These are phyloP conservation scores for Arthroderma uncinatum DNA, from an alignment of 2,329 filamentous ascomycete genomes.

Conservation along the genomic window DNA sequence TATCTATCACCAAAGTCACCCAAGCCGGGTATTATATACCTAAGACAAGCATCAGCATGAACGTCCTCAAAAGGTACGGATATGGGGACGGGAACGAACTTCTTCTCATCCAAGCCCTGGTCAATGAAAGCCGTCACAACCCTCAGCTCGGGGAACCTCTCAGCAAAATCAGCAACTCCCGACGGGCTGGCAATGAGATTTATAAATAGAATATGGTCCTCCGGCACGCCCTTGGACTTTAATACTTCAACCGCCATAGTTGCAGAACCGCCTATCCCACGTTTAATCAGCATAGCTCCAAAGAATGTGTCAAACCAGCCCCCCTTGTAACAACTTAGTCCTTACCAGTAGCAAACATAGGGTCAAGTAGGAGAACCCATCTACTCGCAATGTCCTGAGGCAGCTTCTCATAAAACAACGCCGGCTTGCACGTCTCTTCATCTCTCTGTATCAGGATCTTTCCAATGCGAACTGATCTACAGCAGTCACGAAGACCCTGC, in stretches of 20 bases:
- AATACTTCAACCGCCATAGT: conserved; percentile 95
- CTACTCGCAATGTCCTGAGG: conserved; percentile 83
- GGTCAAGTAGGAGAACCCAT: conserved; percentile 89
- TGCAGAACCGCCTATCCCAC: conserved; percentile 65
- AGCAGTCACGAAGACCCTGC: conserved; percentile 90
- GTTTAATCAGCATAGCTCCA: not conserved
- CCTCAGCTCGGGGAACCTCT: conserved; percentile 75
- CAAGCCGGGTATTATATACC: conserved; percentile 87
- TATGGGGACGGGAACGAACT: conserved; percentile 48
- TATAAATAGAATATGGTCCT: conserved; percentile 89
- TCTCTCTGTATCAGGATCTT: conserved; percentile 98
- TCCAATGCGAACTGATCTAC: conserved; percentile 91
- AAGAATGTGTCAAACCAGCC: not conserved
- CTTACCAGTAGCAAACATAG: conserved; percentile 96
- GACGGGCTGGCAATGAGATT: conserved; percentile 97
- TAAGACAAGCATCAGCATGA: conserved; percentile 31
- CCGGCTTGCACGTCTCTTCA: conserved; percentile 84
- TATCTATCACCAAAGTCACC: conserved; percentile 94
- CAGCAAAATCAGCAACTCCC: conserved; percentile 77
- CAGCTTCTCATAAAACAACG: conserved; percentile 95
- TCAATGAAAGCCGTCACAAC: conserved; percentile 96
- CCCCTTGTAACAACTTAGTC: conserved; percentile 5
- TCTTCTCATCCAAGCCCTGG: conserved; percentile 92
- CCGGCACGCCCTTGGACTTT: conserved; percentile 78
- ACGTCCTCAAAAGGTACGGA: conserved; percentile 7